Evolutionary conservation across 208 protist species (phyloP).

Genomic region (Zelonia costaricensis): DNA sequence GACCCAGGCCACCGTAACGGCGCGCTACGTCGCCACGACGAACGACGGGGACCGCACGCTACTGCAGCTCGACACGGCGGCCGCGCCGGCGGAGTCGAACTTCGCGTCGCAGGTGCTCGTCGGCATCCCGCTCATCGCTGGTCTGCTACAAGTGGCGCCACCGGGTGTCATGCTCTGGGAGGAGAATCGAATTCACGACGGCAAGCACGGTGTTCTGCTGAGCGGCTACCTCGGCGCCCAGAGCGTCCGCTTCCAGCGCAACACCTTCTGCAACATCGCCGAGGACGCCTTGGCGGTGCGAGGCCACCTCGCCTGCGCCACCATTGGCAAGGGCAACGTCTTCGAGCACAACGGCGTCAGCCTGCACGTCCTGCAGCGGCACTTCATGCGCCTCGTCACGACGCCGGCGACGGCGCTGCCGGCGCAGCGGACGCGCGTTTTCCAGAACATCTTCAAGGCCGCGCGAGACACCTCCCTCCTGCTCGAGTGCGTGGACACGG

Average conservation of each 20-base stretch:
- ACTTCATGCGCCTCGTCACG: constrained; percentile 26
- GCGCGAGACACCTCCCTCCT: constrained; percentile 40
- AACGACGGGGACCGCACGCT: constrained; percentile 48
- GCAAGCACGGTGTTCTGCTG: constrained; percentile 44
- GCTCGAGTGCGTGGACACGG: constrained; percentile 30
- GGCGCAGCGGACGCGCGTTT: constrained; percentile 47
- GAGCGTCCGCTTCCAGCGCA: constrained; percentile 49
- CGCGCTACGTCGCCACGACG: constrained; percentile 63
- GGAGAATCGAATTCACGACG: constrained; percentile 60
- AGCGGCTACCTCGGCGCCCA: constrained; percentile 52
- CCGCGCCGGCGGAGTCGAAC: constrained; percentile 34
- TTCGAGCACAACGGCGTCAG: constrained; percentile 62
- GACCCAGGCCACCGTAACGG: constrained; percentile 59
- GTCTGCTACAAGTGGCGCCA: constrained; percentile 55
- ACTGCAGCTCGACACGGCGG: constrained; percentile 73
- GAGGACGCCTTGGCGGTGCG: constrained; percentile 51
- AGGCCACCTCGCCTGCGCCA: constrained; percentile 72
- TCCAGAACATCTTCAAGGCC: constrained; percentile 58
- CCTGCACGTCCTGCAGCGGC: constrained; percentile 25
- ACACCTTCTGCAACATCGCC: constrained; percentile 58
- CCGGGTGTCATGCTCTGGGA: constrained; percentile 68
- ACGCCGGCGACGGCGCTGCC: not conserved
- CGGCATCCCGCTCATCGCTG: constrained; percentile 50
- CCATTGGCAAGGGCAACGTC: constrained; percentile 63
- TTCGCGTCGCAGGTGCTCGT: constrained; percentile 69